phyloP scores from a whole-genome alignment of 768 basidiomycete species.

The Tephrocybe sp. region DNA sequence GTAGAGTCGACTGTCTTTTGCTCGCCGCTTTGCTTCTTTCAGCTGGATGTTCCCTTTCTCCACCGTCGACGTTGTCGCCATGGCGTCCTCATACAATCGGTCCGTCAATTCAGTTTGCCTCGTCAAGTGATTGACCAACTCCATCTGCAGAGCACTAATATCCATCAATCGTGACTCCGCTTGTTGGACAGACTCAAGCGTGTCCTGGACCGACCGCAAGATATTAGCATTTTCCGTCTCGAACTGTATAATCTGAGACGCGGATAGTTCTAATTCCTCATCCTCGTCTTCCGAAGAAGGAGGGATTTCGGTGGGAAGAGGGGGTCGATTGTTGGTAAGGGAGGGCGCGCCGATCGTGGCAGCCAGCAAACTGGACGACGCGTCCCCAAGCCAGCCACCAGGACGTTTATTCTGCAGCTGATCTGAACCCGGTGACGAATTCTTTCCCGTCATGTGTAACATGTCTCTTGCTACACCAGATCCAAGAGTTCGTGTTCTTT shows the following conservation, averaged over 20 bases:
- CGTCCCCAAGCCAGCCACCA: conserved; percentile 61
- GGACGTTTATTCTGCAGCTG: conserved; percentile 21
- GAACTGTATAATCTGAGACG: conserved; percentile 89
- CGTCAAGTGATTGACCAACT: conserved; percentile 84
- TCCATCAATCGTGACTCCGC: conserved; percentile 91
- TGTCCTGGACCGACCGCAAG: conserved; percentile 79
- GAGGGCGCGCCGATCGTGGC: conserved; percentile 55
- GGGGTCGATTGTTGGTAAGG: conserved; percentile 25
- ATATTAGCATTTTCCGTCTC: conserved; percentile 90
- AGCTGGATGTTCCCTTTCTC: conserved; percentile 90
- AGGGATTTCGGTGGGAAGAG: conserved; percentile 18
- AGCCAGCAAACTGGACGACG: conserved; percentile 56
- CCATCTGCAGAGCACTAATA: conserved; percentile 90
- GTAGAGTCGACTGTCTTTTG: conserved; percentile 85
- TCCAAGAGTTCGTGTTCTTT: conserved; percentile 80
- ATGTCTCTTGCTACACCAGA: conserved; percentile 71
- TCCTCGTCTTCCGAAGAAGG: conserved; percentile 61
- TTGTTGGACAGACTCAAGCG: conserved; percentile 83
- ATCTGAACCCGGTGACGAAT: conserved; percentile 18
- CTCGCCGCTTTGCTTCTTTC: conserved; percentile 82
- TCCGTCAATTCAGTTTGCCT: conserved; percentile 92
- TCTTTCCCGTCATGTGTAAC: conserved; percentile 39
- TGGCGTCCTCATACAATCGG: conserved; percentile 91
- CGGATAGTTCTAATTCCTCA: conserved; percentile 78
- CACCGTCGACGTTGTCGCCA: conserved; percentile 80